Evolutionary conservation across 1,284 basidiomycete species (phyloP).

Genomic region (Taiwanofungus camphoratus): DNA sequence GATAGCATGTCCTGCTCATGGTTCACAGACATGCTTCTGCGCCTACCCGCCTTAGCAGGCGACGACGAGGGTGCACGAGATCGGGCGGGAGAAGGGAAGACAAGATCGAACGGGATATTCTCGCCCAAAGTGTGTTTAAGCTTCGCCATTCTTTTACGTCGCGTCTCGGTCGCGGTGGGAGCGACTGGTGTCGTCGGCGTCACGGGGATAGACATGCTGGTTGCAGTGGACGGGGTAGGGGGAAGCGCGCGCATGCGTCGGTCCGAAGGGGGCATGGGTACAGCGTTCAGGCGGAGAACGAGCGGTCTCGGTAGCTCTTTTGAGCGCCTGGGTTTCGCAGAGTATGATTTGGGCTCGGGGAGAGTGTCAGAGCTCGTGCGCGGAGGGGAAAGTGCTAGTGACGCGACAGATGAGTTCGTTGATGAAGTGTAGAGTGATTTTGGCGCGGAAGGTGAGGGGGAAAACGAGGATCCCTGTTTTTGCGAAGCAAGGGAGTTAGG

Average conservation of each 20-base stretch:
- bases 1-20: neutral
- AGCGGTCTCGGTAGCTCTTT: conserved; percentile 24
- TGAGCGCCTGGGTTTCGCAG: conserved; percentile 6
- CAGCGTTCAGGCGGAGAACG: conserved; percentile 26
- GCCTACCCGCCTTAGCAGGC: neutral
- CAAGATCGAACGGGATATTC: conserved; percentile 47
- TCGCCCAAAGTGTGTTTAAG: conserved; percentile 47
- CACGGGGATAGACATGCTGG: conserved; percentile 1
- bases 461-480: conserved; percentile 31
- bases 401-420: conserved; percentile 29
- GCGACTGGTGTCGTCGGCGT: conserved; percentile 23
- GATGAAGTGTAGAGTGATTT: conserved; percentile 20
- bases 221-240: conserved; percentile 4
- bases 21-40: conserved; percentile 25
- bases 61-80: neutral
- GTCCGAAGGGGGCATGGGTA: conserved; percentile 19
- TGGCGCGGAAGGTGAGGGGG: conserved; percentile 12
- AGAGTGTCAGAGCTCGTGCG: conserved; percentile 21
- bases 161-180: conserved; percentile 21
- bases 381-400: conserved; percentile 18
- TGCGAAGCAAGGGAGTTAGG: conserved; percentile 19
- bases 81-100: conserved; percentile 29
- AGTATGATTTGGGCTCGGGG: conserved; percentile 13
- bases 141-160: conserved; percentile 41
- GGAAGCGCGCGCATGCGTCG: conserved; percentile 8